These are phyloP conservation scores for Actinomucor elegans DNA, from an alignment of 371 early-diverging fungal genomes.

Conservation along the genomic window DNA sequence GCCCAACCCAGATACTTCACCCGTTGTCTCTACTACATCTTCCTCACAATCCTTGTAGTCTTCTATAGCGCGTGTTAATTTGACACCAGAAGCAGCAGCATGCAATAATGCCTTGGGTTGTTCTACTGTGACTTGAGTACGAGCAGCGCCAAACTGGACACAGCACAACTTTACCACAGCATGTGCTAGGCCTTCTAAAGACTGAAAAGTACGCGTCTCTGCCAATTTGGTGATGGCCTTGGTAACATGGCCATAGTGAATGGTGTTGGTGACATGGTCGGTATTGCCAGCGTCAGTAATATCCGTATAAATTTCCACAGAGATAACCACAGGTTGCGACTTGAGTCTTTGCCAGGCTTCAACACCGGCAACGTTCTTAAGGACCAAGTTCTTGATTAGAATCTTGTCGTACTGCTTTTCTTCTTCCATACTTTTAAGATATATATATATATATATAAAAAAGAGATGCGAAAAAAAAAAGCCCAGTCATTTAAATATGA, in stretches of 20 bases:
- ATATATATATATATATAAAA: neutral
- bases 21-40: conserved; percentile 22
- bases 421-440: neutral
- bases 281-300: conserved; percentile 75
- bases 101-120: conserved; percentile 92
- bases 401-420: conserved; percentile 66
- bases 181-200: conserved; percentile 74
- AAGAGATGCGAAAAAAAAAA: conserved; percentile 3
- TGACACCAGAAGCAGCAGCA: conserved; percentile 87
- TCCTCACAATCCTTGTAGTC: conserved; percentile 29
- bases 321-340: conserved; percentile 84
- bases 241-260: conserved; percentile 83
- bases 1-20: conserved; percentile 47
- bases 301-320: conserved; percentile 71
- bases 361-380: conserved; percentile 87
- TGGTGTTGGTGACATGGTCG: conserved; percentile 75
- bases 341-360: conserved; percentile 93
- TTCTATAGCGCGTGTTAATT: conserved; percentile 71
- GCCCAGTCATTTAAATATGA: too few relatives aligned
- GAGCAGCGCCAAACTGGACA: conserved; percentile 54
- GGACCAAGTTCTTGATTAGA: conserved; percentile 75
- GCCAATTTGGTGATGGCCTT: conserved; percentile 76
- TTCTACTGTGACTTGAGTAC: conserved; percentile 75
- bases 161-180: conserved; percentile 65
- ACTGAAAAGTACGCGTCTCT: conserved; percentile 69